Base-by-base conservation (phyloP, 805 yeast genomes). In the Scheffersomyces stipitis region DNA sequence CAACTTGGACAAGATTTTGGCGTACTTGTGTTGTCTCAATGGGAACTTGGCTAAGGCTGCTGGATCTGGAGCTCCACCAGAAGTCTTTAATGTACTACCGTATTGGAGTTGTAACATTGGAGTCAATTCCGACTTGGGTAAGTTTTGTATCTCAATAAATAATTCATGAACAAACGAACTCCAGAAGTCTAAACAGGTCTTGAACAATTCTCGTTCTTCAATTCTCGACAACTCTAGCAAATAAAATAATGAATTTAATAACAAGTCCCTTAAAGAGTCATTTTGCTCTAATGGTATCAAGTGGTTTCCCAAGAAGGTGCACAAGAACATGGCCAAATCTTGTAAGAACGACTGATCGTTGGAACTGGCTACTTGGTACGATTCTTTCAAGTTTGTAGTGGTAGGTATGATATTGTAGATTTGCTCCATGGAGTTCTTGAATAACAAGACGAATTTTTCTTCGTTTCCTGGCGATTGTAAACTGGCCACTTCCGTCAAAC, bases 151-250 rank as follows among this genome's bases (percentile, higher is more conserved):
- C 57, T 93, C 99, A 42, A 78, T 79, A 59, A 81, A 90, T 45
- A 93, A 73, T 26, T 82, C 83, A 31, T 78, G 73, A n/a, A 93
- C 97, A 39, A 93, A 78, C 42, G 78, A 78, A 30, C 83, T 70
- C 99, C 99, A 93, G 65, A 90, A 93, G 60, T 93, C 99, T 47
- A 93, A 75, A 54, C 96, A 87, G 30, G 95, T 90, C 62, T 93
- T 93, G 71, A 93, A 93, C 47, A 93, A 73, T 66, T 93, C 99
- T 52, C 99, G 78, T 65, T 93, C 99, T 45, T 91, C 96, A 50
- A 93, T 86, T 58, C 83, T 80, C 5, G 97, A 89, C 40, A 93
- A 73, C 51, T 84, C 84, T 48, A 93, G 78, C 50, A 93, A 71
- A 61, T 89, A 89, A 55, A 78, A 76, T 57, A 90, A 95, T 2